These are phyloP conservation scores for Sanghuangporus weigelae DNA, from an alignment of 1,284 basidiomycete genomes.

Conservation along the genomic window DNA sequence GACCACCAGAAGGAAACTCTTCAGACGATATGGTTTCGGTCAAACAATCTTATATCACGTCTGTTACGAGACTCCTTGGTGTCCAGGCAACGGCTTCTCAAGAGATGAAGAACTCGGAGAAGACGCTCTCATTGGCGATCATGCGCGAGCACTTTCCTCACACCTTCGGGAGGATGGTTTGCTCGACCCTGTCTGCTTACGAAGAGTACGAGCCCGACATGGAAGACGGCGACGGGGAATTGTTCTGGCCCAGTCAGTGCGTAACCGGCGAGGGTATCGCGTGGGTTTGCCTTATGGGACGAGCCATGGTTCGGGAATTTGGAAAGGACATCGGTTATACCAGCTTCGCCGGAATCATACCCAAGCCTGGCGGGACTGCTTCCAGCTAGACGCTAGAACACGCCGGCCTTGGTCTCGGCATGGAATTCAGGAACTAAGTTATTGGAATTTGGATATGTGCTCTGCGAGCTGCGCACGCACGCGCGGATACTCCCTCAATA, in stretches of 20 bases:
- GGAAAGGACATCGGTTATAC: slow-evolving; percentile 66
- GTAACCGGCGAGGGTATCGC: slow-evolving; percentile 68
- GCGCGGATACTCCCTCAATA: background rate
- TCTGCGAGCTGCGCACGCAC: background rate
- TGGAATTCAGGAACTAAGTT: background rate
- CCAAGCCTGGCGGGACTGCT: slow-evolving; percentile 44
- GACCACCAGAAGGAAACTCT: background rate
- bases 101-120: slow-evolving; percentile 47
- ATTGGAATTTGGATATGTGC: slow-evolving; percentile 3
- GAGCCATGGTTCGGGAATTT: slow-evolving; percentile 75
- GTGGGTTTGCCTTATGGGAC: slow-evolving; percentile 76
- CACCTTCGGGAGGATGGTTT: slow-evolving; percentile 65
- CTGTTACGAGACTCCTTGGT: slow-evolving; percentile 43
- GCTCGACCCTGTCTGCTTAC: slow-evolving; percentile 50
- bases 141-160: slow-evolving; percentile 64
- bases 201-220: slow-evolving; percentile 76
- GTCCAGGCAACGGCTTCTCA: slow-evolving; percentile 39
- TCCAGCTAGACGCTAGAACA: background rate
- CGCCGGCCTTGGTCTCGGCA: background rate
- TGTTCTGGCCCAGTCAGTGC: slow-evolving; percentile 71
- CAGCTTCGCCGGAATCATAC: slow-evolving; percentile 61
- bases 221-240: slow-evolving; percentile 74
- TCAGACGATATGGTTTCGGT: background rate
- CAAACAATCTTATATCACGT: slow-evolving; percentile 26
- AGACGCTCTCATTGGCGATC: slow-evolving; percentile 53